These are phyloP conservation scores for Amylocarpus encephaloides DNA, from an alignment of 2,329 filamentous ascomycete species.

Conservation along the genomic window DNA sequence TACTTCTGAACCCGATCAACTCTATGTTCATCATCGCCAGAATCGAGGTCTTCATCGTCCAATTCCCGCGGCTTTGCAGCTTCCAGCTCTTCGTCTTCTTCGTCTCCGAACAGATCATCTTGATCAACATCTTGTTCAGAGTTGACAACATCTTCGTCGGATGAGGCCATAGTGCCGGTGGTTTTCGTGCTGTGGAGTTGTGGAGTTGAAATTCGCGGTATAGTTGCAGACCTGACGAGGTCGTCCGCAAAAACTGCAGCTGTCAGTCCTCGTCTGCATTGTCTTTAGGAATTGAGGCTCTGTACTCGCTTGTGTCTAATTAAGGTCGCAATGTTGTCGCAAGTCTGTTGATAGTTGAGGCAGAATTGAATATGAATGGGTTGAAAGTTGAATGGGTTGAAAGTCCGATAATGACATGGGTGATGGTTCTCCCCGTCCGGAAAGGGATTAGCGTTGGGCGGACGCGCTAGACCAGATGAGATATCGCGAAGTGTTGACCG, in stretches of 20 bases:
- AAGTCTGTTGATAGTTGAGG: too few species aligned
- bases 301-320: background rate
- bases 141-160: constrained; percentile 24
- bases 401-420: too few species aligned
- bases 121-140: constrained; percentile 43
- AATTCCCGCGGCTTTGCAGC: constrained; percentile 35
- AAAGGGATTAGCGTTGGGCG: too few species aligned
- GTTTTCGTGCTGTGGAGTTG: background rate
- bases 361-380: background rate
- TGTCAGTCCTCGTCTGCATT: background rate
- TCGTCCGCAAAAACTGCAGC: background rate
- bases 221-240: background rate
- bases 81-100: constrained; percentile 33
- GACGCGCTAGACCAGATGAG: background rate
- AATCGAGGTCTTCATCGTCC: constrained; percentile 55
- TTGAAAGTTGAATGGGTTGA: background rate
- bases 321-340: too few species aligned
- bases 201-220: too few species aligned
- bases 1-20: constrained; percentile 49
- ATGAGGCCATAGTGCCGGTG: constrained; percentile 1
- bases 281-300: background rate
- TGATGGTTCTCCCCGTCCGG: too few species aligned
- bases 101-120: constrained; percentile 58
- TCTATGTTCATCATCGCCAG: constrained; percentile 55
- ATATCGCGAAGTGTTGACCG: background rate